phyloP scores from a whole-genome alignment of 768 basidiomycete species.

The Naganishia antarctica region DNA sequence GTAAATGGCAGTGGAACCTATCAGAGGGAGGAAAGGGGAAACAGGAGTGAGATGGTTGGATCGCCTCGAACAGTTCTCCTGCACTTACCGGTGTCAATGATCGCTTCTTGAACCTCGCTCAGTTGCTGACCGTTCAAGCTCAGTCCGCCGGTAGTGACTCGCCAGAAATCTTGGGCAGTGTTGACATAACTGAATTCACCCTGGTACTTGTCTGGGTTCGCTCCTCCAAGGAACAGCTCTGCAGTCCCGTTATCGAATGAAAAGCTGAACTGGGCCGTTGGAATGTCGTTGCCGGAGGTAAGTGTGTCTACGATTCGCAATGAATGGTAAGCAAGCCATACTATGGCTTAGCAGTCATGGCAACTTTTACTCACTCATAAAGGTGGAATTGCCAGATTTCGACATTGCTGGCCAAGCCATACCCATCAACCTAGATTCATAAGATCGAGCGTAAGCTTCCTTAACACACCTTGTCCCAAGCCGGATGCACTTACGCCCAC shows the following conservation, averaged over 20 bases:
- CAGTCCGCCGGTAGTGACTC: constrained; percentile 6
- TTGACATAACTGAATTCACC: not conserved
- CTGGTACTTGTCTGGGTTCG: constrained; percentile 10
- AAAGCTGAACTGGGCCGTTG: constrained; percentile 11
- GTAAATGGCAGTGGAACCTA: constrained; percentile 8
- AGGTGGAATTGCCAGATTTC: constrained; percentile 15
- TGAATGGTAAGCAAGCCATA: too few species aligned
- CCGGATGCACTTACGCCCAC: not conserved
- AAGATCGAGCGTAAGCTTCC: not conserved
- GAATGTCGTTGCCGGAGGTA: constrained; percentile 10
- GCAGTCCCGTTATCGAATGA: not conserved
- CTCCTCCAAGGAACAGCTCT: constrained; percentile 8
- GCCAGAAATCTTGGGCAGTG: constrained; percentile 17
- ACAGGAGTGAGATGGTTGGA: not conserved
- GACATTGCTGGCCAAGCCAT: constrained; percentile 25
- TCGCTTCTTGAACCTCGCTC: not conserved
- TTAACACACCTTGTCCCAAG: not conserved
- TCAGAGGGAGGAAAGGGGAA: too few species aligned
- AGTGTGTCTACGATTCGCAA: constrained; percentile 15
- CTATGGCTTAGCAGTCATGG: too few species aligned
- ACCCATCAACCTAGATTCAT: constrained; percentile 20
- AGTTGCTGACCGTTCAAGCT: constrained; percentile 11
- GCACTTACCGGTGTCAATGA: constrained; percentile 14
- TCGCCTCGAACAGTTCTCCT: too few species aligned
- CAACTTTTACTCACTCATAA: constrained; percentile 10